Base-by-base conservation (phyloP, 352 stramenopile species). In the Globisporangium emineosum region DNA sequence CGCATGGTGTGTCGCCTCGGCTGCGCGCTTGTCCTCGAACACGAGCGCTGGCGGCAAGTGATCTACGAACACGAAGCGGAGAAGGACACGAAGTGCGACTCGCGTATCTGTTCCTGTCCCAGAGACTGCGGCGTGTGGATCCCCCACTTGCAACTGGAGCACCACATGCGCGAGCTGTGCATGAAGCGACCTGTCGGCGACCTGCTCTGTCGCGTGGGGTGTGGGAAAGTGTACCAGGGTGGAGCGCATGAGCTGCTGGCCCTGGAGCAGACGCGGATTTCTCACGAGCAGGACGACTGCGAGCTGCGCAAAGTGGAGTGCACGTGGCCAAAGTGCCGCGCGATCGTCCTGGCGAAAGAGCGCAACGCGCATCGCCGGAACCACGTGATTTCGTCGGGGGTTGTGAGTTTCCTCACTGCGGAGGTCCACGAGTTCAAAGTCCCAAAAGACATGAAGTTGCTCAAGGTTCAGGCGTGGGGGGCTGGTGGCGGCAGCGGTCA, bases 401-500 rank as follows among this genome's bases (percentile, higher is more conserved):
- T 91, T 32, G 52, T 77, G 47, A 88, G 68, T 32, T 91, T 89
- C 50, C 64, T 91, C 23, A 86, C 80, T 5, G 70, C 74, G 13
- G 80, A 87, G 25, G 68, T 81, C 19, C 83, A 89, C 60, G 69
- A 88, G 30, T 91, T 83, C 64, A 83, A 79, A 63, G 84, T 93
- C 9, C 80, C 84, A 0, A 80, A 79, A 13, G 84, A 84, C 37
- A 72, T 79, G 32, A 86, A 81, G 43, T 52, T 76, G 29, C 66
- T 93, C 51, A 91, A 93, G 55, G 42, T 91, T 15, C 85, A 93
- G 52, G 81, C 75, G 21, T 91, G 85, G 85, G 85, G 85, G 23
- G 82, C 67, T 5, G 84, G 84, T 17, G 84, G 82, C 13, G 84
- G 82, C n/a, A 91, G 81, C 21, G 84, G 84, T 3, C 66, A 85